Evolutionary conservation across 768 basidiomycete genomes (phyloP).

Genomic region (Glaciozyma martinii): DNA sequence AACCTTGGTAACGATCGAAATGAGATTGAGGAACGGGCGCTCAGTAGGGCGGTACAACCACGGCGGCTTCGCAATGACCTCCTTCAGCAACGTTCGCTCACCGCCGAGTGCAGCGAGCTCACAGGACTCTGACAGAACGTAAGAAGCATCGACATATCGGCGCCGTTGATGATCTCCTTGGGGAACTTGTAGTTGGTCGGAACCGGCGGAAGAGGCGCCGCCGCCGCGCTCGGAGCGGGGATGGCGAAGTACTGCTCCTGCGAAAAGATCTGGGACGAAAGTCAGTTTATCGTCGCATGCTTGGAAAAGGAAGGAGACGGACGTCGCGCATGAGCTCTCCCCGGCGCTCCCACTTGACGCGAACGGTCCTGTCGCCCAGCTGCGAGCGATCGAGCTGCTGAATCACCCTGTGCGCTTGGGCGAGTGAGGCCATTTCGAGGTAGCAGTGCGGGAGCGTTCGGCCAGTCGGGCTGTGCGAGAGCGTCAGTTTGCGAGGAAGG

Average conservation of each 20-base stretch:
- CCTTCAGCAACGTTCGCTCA: neutral
- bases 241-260: conserved; percentile 1
- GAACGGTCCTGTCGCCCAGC: conserved; percentile 21
- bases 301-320: neutral
- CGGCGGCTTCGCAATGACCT: neutral
- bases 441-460: conserved; percentile 31
- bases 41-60: conserved; percentile 12
- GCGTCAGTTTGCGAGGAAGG: no score
- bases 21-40: conserved; percentile 17
- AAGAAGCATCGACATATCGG: neutral
- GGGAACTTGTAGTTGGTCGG: neutral
- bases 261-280: neutral
- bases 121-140: neutral
- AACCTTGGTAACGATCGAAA: conserved; percentile 19
- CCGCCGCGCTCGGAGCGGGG: neutral
- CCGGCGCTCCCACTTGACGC: conserved; percentile 24
- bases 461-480: neutral
- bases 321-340: conserved; percentile 28
- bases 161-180: neutral
- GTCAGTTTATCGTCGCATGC: neutral
- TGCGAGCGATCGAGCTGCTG: neutral
- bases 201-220: neutral
- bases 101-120: neutral
- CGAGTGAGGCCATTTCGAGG: conserved; percentile 7
- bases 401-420: conserved; percentile 1